phyloP scores from a whole-genome alignment of 2,329 filamentous ascomycete species.

The Mariannaea sp. region DNA sequence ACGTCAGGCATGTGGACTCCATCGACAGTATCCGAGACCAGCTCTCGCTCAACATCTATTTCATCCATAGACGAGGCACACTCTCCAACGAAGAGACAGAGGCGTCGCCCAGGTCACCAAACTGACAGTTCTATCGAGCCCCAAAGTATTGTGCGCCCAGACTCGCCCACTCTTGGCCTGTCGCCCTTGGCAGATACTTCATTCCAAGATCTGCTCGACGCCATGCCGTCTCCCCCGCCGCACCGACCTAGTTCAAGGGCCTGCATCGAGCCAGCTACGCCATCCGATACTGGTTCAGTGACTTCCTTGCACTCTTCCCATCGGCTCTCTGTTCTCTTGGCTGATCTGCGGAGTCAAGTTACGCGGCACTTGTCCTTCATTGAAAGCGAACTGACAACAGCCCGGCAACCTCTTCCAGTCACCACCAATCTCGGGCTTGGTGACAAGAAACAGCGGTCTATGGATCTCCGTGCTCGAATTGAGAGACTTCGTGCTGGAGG shows the following conservation, averaged over 20 bases:
- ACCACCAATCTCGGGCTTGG: constrained; percentile 22
- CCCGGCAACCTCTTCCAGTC: constrained; percentile 21
- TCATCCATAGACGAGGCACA: constrained; percentile 48
- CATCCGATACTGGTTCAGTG: constrained; percentile 19
- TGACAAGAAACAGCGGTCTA: constrained; percentile 43
- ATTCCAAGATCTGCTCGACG: constrained; percentile 30
- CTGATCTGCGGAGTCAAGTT: constrained; percentile 55
- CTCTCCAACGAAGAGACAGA: constrained; percentile 41
- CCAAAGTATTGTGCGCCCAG: constrained; percentile 58
- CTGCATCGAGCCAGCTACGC: not conserved
- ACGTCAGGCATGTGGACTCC: constrained; percentile 29
- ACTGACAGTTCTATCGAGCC: constrained; percentile 38
- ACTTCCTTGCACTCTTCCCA: constrained; percentile 45
- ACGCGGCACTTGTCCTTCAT: constrained; percentile 53
- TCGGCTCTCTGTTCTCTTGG: constrained; percentile 56
- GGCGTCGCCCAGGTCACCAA: constrained; percentile 30
- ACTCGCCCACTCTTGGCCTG: constrained; percentile 64
- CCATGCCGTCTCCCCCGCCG: constrained; percentile 13
- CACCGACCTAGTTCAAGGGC: constrained; percentile 1
- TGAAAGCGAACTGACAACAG: constrained; percentile 46
- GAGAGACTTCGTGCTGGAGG: constrained; percentile 58
- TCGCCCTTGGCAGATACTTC: constrained; percentile 17
- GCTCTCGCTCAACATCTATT: constrained; percentile 38
- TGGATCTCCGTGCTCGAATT: constrained; percentile 57
- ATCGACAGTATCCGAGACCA: constrained; percentile 16